Conservation (phyloP, 495 filamentous ascomycete genomes). For the Penicillium fimorum region DNA sequence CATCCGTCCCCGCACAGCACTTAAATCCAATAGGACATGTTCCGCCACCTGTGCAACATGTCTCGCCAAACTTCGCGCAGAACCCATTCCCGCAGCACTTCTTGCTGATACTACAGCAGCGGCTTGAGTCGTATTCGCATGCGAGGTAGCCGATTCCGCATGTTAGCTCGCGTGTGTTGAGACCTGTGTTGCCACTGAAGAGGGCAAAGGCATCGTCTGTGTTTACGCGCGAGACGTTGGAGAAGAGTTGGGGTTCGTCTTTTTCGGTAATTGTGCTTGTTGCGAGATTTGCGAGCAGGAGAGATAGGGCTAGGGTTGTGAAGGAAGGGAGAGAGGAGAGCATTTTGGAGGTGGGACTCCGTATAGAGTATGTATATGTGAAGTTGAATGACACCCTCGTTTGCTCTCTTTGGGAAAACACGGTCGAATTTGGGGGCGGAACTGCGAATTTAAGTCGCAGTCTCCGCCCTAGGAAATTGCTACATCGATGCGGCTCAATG, state of each 20-base stretch:
- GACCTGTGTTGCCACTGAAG: constrained; percentile 4
- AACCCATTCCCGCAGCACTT: constrained; percentile 21
- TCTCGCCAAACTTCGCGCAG: constrained; percentile 16
- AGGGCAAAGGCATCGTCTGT: not conserved
- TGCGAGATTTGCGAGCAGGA: constrained; percentile 4
- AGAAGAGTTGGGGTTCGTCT: constrained; percentile 10
- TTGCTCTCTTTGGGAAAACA: not conserved
- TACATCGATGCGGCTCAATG: not conserved
- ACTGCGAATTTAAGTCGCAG: not conserved
- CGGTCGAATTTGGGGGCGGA: not conserved
- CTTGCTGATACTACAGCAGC: constrained; percentile 15
- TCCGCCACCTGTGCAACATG: constrained; percentile 17
- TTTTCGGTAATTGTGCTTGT: not conserved
- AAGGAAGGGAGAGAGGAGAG: not conserved
- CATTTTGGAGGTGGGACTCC: not conserved
- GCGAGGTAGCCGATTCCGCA: constrained; percentile 16
- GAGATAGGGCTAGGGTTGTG: not conserved
- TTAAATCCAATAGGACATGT: constrained; percentile 21
- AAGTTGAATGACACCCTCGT: not conserved
- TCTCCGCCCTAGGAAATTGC: too few species aligned
- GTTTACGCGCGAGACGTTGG: constrained; percentile 6
- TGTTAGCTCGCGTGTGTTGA: constrained; percentile 1
- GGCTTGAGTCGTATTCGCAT: constrained; percentile 13
- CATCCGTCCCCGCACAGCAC: constrained; percentile 16
- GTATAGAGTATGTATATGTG: not conserved